A percentile compares a stretch with the other conserved stretches of the same genome.
Conservation (phyloP, 495 filamentous ascomycete genomes). For the Pyrenula aspistea region DNA sequence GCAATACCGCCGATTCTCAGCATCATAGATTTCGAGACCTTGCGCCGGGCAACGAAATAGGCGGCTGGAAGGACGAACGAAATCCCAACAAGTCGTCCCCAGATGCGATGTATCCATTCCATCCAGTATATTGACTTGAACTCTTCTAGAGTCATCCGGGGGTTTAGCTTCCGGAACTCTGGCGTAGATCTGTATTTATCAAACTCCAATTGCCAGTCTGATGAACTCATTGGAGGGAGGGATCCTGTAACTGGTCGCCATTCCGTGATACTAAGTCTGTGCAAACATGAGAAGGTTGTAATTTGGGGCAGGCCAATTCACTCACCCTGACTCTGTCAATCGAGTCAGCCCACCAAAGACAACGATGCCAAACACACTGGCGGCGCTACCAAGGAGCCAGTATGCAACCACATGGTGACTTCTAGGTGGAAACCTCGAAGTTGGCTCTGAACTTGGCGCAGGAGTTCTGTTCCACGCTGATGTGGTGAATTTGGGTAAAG, state of each 20-base stretch:
- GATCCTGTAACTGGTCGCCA: constrained; percentile 95
- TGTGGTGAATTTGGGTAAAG: constrained; percentile 9
- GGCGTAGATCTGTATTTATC: constrained; percentile 80
- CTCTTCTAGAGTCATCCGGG: constrained; percentile 78
- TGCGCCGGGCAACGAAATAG: constrained; percentile 76
- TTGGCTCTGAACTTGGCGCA: background rate
- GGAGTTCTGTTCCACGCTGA: background rate
- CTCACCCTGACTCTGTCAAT: constrained; percentile 90
- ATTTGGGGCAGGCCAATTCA: background rate
- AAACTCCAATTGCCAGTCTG: constrained; percentile 85
- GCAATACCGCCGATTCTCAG: constrained; percentile 69
- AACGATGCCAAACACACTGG: constrained; percentile 90
- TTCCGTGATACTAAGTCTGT: constrained; percentile 93
- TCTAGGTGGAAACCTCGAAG: constrained; percentile 53
- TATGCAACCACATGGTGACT: constrained; percentile 69
- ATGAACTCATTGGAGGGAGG: constrained; percentile 63
- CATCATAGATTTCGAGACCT: constrained; percentile 69
- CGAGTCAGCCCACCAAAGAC: constrained; percentile 89
- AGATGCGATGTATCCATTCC: constrained; percentile 96
- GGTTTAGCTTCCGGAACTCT: constrained; percentile 82
- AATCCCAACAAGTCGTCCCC: constrained; percentile 86
- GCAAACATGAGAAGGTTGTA: constrained; percentile 5
- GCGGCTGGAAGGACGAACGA: constrained; percentile 77
- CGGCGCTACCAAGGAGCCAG: constrained; percentile 86
- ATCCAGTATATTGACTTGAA: constrained; percentile 99